Evolutionary conservation across 306 rosid species (phyloP), one percentile per base, ranked within the genome.

Genomic region (Hippophae rhamnoides): DNA sequence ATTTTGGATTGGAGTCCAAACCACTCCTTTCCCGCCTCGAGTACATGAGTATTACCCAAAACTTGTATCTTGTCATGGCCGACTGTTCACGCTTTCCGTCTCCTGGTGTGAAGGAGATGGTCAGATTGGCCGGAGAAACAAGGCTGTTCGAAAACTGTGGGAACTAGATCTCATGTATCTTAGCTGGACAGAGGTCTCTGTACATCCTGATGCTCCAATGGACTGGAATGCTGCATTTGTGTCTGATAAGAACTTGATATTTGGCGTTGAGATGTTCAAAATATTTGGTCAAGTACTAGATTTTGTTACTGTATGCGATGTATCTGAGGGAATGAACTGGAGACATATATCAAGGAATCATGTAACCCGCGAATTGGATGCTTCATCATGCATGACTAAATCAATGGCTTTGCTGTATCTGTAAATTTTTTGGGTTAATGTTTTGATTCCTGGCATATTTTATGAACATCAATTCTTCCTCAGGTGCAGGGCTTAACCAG

Each of bases 21-120:
- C 92, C 27, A 64, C 86, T 66, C 92, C 85, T 1, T 76, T 73
- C 78, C 98, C 89, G 1, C 81, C 95, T 23, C 81, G 82, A 5
- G 92, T 87, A 41, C 84, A 81, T 43, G 98, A 87, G 73, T 90
- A 87, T 78, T 81, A 78, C 78, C 98, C 98, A n/a, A 83, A 85
- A 70, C 81, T 90, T 25, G 89, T 87, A 61, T 79, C 96, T 56
- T 81, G 82, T 62, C 73, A 76, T 40, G 95, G 87, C 27, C 87
- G 84, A 49, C 68, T 87, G 53, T 83, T 87, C 80, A 79, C 87
- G 86, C 84, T 87, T 44, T 90, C 86, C 0, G 98, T 90, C 65
- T 87, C 95, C 54, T 90, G 98, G 98, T 90, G 98, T 50, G 98
- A 90, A 81, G 98, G 98, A 66, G 95, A 90, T 62, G 98, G 98